Evolutionary conservation across 2,329 filamentous ascomycete genomes (phyloP).

Genomic region (Huntiella omanensis): DNA sequence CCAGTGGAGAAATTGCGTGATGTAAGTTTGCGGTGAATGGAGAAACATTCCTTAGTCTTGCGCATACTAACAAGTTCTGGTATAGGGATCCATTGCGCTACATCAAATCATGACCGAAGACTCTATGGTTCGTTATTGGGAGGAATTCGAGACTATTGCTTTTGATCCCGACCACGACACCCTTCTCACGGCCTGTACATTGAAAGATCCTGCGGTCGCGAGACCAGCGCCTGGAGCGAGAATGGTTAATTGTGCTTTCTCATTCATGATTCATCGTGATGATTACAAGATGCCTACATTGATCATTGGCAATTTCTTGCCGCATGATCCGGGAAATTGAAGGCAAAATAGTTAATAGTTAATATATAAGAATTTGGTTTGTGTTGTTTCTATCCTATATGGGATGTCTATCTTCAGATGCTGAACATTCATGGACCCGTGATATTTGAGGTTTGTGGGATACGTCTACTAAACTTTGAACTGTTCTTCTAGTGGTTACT

Average conservation of each 20-base stretch:
- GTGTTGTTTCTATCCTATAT: too few species aligned
- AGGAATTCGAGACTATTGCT: conserved; percentile 94
- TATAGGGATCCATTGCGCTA: conserved; percentile 79
- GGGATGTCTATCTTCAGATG: too few species aligned
- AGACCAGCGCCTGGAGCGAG: conserved; percentile 42
- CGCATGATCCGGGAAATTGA: conserved; percentile 43
- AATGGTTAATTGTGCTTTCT: conserved; percentile 78
- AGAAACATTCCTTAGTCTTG: neutral
- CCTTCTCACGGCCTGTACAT: conserved; percentile 76
- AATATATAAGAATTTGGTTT: neutral
- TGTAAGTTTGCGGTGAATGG: conserved; percentile 33
- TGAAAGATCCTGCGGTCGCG: conserved; percentile 61
- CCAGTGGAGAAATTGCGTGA: conserved; percentile 81
- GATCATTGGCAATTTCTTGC: conserved; percentile 93
- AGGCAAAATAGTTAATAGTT: neutral
- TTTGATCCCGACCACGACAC: conserved; percentile 91
- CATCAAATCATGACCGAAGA: conserved; percentile 94
- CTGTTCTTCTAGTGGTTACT: too few species aligned
- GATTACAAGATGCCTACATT: conserved; percentile 87
- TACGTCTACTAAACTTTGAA: too few species aligned
- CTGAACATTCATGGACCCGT: too few species aligned
- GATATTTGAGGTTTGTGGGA: too few species aligned
- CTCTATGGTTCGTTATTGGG: conserved; percentile 92
- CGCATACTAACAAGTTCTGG: conserved; percentile 1
- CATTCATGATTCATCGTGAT: conserved; percentile 87